phyloP scores from a whole-genome alignment of 305 asterid genomes.

The Petunia hybrid region DNA sequence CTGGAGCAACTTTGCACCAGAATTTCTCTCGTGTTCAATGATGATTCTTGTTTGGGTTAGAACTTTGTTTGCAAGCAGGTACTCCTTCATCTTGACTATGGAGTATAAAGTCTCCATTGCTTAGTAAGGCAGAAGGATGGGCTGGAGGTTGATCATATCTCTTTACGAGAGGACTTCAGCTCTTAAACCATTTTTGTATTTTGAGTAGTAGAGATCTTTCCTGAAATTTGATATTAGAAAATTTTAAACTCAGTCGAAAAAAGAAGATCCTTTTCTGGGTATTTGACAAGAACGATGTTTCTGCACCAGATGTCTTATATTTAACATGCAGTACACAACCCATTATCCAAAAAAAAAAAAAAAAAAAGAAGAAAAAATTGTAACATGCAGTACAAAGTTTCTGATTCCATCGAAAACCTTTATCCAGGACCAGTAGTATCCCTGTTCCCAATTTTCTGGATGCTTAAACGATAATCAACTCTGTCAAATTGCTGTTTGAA shows the following conservation, averaged over 20 bases:
- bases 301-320: constrained; percentile 9
- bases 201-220: not conserved
- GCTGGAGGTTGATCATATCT: constrained; percentile 1
- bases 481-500: not conserved
- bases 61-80: constrained; percentile 4
- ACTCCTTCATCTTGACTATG: constrained; percentile 14
- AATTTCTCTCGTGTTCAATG: not conserved
- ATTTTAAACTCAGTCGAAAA: not conserved
- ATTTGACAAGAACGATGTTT: constrained; percentile 1
- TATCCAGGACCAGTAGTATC: constrained; percentile 20
- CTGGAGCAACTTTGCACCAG: not conserved
- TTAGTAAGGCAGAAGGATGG: not conserved
- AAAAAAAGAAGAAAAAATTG: not conserved
- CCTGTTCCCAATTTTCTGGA: constrained; percentile 7
- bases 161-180: not conserved
- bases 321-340: not conserved
- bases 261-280: not conserved
- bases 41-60: not conserved
- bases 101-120: not conserved
- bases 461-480: constrained; percentile 8
- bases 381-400: constrained; percentile 4
- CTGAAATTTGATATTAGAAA: not conserved
- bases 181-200: not conserved
- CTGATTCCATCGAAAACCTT: not conserved
- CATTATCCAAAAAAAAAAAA: too few species aligned